Conservation (phyloP, 108 stramenopile species). For the Aurantiochytrium sp. region DNA sequence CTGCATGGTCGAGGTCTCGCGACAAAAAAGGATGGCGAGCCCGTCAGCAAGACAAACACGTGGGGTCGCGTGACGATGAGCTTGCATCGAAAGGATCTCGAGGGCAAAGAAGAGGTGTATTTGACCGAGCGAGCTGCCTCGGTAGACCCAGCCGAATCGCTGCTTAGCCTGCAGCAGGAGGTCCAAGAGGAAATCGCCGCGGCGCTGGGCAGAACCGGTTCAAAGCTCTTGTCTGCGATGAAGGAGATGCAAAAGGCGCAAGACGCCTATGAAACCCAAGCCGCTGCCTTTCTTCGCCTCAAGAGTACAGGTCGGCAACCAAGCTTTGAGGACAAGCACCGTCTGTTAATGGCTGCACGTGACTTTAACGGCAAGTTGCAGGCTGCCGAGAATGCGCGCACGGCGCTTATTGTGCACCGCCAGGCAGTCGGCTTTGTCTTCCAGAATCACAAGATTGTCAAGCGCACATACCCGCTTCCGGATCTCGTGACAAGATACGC, state of each 20-base stretch:
- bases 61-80: background rate
- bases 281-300: background rate
- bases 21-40: background rate
- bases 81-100: background rate
- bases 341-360: background rate
- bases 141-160: background rate
- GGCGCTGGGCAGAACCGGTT: background rate
- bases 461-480: background rate
- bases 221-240: background rate
- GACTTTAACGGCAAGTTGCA: background rate
- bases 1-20: background rate
- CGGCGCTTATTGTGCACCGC: background rate
- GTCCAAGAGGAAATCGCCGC: slow-evolving; percentile 16
- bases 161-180: background rate
- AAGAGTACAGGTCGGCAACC: background rate
- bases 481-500: background rate
- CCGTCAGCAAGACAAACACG: background rate
- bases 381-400: background rate
- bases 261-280: background rate
- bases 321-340: background rate
- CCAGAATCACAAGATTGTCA: background rate
- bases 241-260: background rate
- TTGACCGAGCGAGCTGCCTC: background rate
- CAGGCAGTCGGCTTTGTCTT: background rate
- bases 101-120: background rate